phyloP scores from a whole-genome alignment of 2,329 filamentous ascomycete genomes.

The Penicillium griseofulvum region DNA sequence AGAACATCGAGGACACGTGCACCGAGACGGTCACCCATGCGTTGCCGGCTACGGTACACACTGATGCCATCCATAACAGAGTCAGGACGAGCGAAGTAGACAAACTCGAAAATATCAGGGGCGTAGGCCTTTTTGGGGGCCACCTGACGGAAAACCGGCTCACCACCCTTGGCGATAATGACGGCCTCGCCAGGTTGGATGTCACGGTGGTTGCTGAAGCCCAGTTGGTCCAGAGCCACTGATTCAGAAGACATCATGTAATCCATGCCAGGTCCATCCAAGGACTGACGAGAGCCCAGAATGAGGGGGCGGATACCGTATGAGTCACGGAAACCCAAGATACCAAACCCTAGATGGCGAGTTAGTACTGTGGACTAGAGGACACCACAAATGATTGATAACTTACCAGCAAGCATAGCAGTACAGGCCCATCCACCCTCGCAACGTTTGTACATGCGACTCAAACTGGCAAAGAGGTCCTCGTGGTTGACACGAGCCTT shows the following conservation, averaged over 20 bases:
- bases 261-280: slow-evolving; percentile 65
- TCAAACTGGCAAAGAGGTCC: slow-evolving; percentile 71
- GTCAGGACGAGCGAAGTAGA: slow-evolving; percentile 84
- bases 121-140: slow-evolving; percentile 66
- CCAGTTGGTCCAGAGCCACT: slow-evolving; percentile 76
- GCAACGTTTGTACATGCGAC: slow-evolving; percentile 69
- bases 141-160: slow-evolving; percentile 74
- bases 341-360: slow-evolving; percentile 60
- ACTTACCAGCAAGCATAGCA: slow-evolving; percentile 70
- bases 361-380: slow-evolving; percentile 15
- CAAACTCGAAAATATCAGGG: slow-evolving; percentile 83
- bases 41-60: slow-evolving; percentile 76
- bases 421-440: slow-evolving; percentile 77
- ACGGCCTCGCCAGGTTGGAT: slow-evolving; percentile 82
- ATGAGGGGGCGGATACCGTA: slow-evolving; percentile 82
- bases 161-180: slow-evolving; percentile 74
- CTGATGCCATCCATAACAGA: slow-evolving; percentile 83
- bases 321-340: slow-evolving; percentile 75
- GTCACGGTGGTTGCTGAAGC: slow-evolving; percentile 72
- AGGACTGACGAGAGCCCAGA: slow-evolving; percentile 69
- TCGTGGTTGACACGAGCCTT: slow-evolving; percentile 76
- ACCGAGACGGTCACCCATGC: slow-evolving; percentile 82
- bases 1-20: slow-evolving; percentile 67
- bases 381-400: neutral
- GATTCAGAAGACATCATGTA: slow-evolving; percentile 93